These are phyloP conservation scores for Nannizzia gypsea DNA, from an alignment of 2,329 filamentous ascomycete species.

Conservation along the genomic window DNA sequence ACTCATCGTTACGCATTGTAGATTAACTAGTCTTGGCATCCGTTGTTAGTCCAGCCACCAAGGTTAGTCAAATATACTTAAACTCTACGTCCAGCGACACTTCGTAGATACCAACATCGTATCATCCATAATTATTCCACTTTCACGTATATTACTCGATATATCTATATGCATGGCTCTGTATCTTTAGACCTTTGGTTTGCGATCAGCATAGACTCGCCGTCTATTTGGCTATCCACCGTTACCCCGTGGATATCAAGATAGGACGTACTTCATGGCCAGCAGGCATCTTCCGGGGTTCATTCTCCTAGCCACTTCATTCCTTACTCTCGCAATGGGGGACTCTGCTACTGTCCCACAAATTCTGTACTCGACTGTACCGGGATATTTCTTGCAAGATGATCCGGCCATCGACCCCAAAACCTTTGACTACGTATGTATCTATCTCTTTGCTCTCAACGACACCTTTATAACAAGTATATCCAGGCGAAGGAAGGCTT, in stretches of 20 bases:
- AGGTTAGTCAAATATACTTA: too few species aligned
- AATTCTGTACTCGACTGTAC: slow-evolving; percentile 31
- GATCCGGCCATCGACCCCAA: slow-evolving; percentile 36
- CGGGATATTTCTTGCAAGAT: slow-evolving; percentile 42
- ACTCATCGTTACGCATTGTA: too few species aligned
- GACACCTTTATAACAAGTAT: not conserved
- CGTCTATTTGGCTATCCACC: not conserved
- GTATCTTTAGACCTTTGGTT: not conserved
- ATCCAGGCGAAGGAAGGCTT: slow-evolving; percentile 24
- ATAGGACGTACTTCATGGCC: not conserved
- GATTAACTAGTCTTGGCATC: too few species aligned
- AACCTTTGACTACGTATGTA: slow-evolving; percentile 39
- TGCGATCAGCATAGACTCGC: not conserved
- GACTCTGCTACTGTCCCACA: slow-evolving; percentile 13
- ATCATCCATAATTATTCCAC: too few species aligned
- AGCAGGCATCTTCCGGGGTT: not conserved
- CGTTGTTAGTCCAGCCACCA: too few species aligned
- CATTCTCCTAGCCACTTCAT: slow-evolving; percentile 6
- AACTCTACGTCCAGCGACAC: too few species aligned
- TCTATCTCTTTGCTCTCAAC: not conserved
- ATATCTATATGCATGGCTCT: too few species aligned
- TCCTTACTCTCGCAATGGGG: slow-evolving; percentile 10
- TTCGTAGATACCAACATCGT: too few species aligned
- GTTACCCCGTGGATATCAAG: not conserved
- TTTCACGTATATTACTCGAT: too few species aligned